Evolutionary conservation across 2,329 filamentous ascomycete genomes (phyloP), one percentile per base, ranked within the genome.

Genomic region (Colletotrichum ledebouriae): DNA sequence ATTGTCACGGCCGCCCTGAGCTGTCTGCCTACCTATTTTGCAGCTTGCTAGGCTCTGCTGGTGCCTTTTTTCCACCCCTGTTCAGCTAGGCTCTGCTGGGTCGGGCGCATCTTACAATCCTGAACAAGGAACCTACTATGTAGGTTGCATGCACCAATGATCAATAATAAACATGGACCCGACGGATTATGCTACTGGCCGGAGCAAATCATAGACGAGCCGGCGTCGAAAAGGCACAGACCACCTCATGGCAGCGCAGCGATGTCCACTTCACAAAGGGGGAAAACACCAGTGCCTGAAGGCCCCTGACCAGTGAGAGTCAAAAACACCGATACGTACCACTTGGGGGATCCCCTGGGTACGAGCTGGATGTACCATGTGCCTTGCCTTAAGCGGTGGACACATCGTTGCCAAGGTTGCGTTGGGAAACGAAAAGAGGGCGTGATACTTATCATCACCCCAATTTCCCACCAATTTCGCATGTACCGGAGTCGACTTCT

Each of bases 401-500:
- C 22, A 57, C 25, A 20, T 58, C 25, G 25, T 10, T 56, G 50
- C 50, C 67, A 62, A 68, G 63, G 46, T 29, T 50, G 34, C 50
- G 44, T 17, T 41, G 17, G 15, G n/a, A 50, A 37, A 20, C n/a
- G n/a, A 12, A 58, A 55, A 29, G 49, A 63, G 55, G 44, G 15
- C 22, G 20, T 39, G 46, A 50, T 70, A 70, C 69, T 34, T 70
- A 17, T 64, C 47, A 56, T 64, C 55, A 69, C 66, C n/a, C 34
- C 65, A 69, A 70, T 70, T 46, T 70, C 69, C 66, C 37, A 69
- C 65, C 69, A 70, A 70, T 70, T 59, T 70, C 69, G 59, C 56
- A 70, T 70, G 69, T 70, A 69, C 69, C 69, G 69, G 68, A 69
- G 65, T 34, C 65, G 47, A 64, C 59, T 69, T 68, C 68, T 70